Evolutionary conservation across 495 filamentous ascomycete species (phyloP).

Genomic region (Pseudevernia furfuracea): DNA sequence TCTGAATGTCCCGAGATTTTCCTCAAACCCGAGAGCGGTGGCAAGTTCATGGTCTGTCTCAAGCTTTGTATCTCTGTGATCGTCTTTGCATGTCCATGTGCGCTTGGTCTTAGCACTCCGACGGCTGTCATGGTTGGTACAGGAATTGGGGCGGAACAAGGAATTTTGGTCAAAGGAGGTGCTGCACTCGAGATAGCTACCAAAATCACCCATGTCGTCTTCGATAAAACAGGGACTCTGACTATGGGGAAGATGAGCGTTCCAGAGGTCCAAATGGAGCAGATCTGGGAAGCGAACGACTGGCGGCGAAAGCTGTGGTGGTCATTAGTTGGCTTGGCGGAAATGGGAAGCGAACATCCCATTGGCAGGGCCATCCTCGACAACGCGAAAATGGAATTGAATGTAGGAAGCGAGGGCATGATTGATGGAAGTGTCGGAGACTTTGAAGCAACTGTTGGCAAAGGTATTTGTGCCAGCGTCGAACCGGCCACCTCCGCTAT

Average conservation of each 20-base stretch:
- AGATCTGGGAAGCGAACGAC: slow-evolving; percentile 60
- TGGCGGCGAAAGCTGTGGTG: slow-evolving; percentile 79
- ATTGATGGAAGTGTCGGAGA: slow-evolving; percentile 77
- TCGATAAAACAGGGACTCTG: slow-evolving; percentile 98
- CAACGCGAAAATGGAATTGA: slow-evolving; percentile 65
- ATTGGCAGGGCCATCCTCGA: slow-evolving; percentile 76
- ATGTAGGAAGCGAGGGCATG: slow-evolving; percentile 60
- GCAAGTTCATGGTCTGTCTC: slow-evolving; percentile 89
- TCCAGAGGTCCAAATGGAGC: slow-evolving; percentile 55
- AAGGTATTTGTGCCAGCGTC: slow-evolving; percentile 74
- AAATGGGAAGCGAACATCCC: slow-evolving; percentile 92
- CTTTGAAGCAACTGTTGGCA: slow-evolving; percentile 76
- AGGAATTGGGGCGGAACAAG: slow-evolving; percentile 91
- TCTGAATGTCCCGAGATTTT: slow-evolving; percentile 81
- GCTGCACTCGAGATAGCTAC: slow-evolving; percentile 89
- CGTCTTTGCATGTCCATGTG: slow-evolving; percentile 96
- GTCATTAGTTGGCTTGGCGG: slow-evolving; percentile 84
- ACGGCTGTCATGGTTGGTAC: slow-evolving; percentile 99
- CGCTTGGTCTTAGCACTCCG: slow-evolving; percentile 85
- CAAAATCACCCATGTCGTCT: slow-evolving; percentile 84
- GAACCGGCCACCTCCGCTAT: slow-evolving; percentile 64
- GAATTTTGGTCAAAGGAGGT: slow-evolving; percentile 94
- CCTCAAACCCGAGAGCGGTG: slow-evolving; percentile 67
- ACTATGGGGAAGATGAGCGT: slow-evolving; percentile 94
- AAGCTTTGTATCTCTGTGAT: slow-evolving; percentile 98